These are phyloP conservation scores for Pelargonium cotyledonis DNA, from an alignment of 441 rosid species.

Conservation along the genomic window DNA sequence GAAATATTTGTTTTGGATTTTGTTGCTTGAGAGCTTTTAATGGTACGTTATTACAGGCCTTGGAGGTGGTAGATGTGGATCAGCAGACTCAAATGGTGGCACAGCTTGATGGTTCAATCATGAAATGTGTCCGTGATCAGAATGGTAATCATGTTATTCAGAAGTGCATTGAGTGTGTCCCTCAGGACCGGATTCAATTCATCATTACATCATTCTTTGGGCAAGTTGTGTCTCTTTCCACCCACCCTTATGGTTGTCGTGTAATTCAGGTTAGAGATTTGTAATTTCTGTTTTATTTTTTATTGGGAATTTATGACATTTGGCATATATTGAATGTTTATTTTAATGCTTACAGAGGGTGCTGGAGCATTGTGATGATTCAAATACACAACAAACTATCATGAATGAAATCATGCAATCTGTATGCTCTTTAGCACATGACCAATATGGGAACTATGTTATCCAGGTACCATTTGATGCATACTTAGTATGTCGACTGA, in stretches of 20 bases:
- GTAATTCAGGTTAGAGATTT: slow-evolving; percentile 60
- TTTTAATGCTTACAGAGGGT: slow-evolving; percentile 56
- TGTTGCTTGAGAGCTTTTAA: slow-evolving; percentile 4
- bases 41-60: slow-evolving; percentile 41
- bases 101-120: slow-evolving; percentile 74
- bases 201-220: slow-evolving; percentile 64
- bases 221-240: slow-evolving; percentile 67
- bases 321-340: not conserved
- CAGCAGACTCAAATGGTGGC: slow-evolving; percentile 82
- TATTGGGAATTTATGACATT: slow-evolving; percentile 3
- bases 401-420: slow-evolving; percentile 77
- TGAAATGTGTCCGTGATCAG: slow-evolving; percentile 89
- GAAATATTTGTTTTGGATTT: not conserved
- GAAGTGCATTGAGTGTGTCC: slow-evolving; percentile 80
- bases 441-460: slow-evolving; percentile 90
- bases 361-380: slow-evolving; percentile 66
- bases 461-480: slow-evolving; percentile 46
- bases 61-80: slow-evolving; percentile 82
- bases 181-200: slow-evolving; percentile 67
- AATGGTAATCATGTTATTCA: slow-evolving; percentile 89
- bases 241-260: slow-evolving; percentile 89
- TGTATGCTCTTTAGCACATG: slow-evolving; percentile 78
- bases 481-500: not conserved
- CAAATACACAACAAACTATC: slow-evolving; percentile 58
- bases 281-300: not conserved